Conservation (phyloP, 495 filamentous ascomycete genomes). For the Penicillium pancosmium region DNA sequence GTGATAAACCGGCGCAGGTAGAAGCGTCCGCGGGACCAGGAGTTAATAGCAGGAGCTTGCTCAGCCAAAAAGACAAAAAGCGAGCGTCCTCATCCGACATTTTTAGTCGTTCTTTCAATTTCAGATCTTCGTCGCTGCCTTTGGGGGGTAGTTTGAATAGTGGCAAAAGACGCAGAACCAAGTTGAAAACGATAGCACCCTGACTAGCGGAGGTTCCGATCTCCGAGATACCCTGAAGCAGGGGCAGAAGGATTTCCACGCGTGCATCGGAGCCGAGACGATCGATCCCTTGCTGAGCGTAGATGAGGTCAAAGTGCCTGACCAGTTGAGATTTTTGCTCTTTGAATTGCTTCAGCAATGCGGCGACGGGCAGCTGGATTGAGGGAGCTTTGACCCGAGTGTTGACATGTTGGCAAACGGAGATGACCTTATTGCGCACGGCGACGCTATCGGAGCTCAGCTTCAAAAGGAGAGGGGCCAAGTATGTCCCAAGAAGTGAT, state of each 20-base stretch:
- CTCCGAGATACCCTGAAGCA: slow-evolving; percentile 72
- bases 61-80: slow-evolving; percentile 77
- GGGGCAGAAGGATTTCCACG: slow-evolving; percentile 67
- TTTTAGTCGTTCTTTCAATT: slow-evolving; percentile 64
- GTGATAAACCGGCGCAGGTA: slow-evolving; percentile 69
- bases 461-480: slow-evolving; percentile 83
- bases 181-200: slow-evolving; percentile 76
- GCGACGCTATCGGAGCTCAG: slow-evolving; percentile 75
- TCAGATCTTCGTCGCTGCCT: slow-evolving; percentile 74
- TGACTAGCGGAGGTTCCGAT: slow-evolving; percentile 64
- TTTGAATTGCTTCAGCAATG: slow-evolving; percentile 89
- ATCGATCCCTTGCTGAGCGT: slow-evolving; percentile 83
- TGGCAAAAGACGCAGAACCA: slow-evolving; percentile 74
- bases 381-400: slow-evolving; percentile 67
- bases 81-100: slow-evolving; percentile 70
- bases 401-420: slow-evolving; percentile 80
- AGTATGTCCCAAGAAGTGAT: slow-evolving; percentile 71
- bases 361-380: slow-evolving; percentile 80
- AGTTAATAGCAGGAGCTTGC: slow-evolving; percentile 76
- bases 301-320: slow-evolving; percentile 84
- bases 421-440: slow-evolving; percentile 80
- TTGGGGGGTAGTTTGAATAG: slow-evolving; percentile 72
- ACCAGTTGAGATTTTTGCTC: slow-evolving; percentile 70
- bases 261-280: slow-evolving; percentile 66
- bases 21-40: slow-evolving; percentile 39